Base-by-base conservation (phyloP, 371 early-diverging fungal genomes). In the Thermomucor indicae-seudaticae region DNA sequence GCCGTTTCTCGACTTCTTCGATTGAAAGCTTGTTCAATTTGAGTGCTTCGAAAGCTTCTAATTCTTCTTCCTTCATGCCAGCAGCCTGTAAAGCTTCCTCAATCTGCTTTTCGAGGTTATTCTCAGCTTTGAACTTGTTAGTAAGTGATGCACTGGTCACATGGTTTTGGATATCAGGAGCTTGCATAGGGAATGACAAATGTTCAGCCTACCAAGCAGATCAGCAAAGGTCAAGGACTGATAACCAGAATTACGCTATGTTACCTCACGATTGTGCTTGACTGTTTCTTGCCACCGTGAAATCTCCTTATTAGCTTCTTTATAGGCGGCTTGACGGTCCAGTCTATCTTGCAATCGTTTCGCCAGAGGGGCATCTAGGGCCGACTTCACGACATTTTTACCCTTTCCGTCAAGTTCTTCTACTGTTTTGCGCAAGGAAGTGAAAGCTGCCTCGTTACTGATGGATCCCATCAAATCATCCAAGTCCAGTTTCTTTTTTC, bases 221-320 rank as follows among this genome's bases (percentile, higher is more conserved):
- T n/a, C n/a, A n/a, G n/a, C n/a, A n/a, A n/a, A n/a, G n/a, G n/a
- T n/a, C n/a, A n/a, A n/a, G n/a, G n/a, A n/a, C n/a, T n/a, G n/a
- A n/a, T n/a, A n/a, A n/a, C n/a, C n/a, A n/a, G n/a, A n/a, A n/a
- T n/a, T n/a, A n/a, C n/a, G n/a, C n/a, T n/a, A n/a, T 6, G 39
- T 20, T 57, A 62, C 62, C 58, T 83, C 78, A 32, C 95, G 83
- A 67, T 92, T 92, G 64, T 84, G 71, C 43, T 86, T 78, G 16
- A 97, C 88, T 4, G 89, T 70, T 11, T 84, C 73, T 48, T 84
- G 74, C 97, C 97, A 97, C 59, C 91, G 87, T 14, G 79, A 62
- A 11, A 97, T 70, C 19, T 87, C 85, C 60, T 91, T 87, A 28
- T 84, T 91, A 28, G 92, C 69, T 54, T 83, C 75, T 12, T 74